Conservation (phyloP, 2,329 filamentous ascomycete genomes). For the Pseudohalonectria lignicola region DNA sequence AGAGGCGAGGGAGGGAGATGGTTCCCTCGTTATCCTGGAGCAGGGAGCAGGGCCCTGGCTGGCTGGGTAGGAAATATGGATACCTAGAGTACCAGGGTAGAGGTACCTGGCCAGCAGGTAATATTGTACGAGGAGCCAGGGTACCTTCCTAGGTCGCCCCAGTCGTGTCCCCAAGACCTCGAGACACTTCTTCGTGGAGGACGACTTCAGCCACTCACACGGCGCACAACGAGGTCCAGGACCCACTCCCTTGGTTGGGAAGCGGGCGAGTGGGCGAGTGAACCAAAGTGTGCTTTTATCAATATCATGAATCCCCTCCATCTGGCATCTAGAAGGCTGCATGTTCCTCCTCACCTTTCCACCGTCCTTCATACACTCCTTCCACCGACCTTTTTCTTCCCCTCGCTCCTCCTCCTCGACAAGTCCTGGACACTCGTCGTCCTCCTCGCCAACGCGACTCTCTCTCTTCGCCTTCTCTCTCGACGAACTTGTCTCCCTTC, state of each 20-base stretch:
- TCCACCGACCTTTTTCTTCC: constrained; percentile 14
- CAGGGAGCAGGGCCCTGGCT: too few relatives aligned
- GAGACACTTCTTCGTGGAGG: not conserved
- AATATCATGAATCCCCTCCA: constrained; percentile 5
- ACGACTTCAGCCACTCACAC: not conserved
- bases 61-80: too few relatives aligned
- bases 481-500: constrained; percentile 6
- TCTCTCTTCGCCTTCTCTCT: constrained; percentile 6
- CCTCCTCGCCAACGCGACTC: not conserved
- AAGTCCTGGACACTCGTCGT: constrained; percentile 2
- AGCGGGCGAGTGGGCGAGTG: constrained; percentile 1
- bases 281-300: not conserved
- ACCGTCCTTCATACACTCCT: constrained; percentile 23
- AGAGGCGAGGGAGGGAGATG: too few relatives aligned
- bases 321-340: too few relatives aligned
- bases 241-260: not conserved
- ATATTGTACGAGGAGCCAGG: too few relatives aligned
- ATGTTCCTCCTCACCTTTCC: constrained; percentile 3
- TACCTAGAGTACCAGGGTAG: too few relatives aligned
- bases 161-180: too few relatives aligned
- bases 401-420: constrained; percentile 12
- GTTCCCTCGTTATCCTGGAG: too few relatives aligned
- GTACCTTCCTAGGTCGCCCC: too few relatives aligned
- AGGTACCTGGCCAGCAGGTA: too few relatives aligned
- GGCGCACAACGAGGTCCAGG: too few relatives aligned